Conservation (phyloP, 306 rosid species). For the Benincasa hispida region DNA sequence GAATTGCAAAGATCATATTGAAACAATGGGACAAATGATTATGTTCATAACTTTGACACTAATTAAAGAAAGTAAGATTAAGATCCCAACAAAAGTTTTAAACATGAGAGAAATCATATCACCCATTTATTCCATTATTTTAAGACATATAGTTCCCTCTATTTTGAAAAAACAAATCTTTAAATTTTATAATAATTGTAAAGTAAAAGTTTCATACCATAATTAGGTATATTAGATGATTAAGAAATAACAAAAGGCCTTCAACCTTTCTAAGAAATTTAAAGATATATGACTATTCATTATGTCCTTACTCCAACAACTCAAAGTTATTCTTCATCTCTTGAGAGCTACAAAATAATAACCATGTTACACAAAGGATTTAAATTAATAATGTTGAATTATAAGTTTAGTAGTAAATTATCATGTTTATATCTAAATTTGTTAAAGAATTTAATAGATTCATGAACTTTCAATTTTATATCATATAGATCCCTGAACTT, state of each 20-base stretch:
- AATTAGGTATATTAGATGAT: background rate
- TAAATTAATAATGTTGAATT: too few species aligned
- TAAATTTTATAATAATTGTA: background rate
- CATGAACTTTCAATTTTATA: too few species aligned
- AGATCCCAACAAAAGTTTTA: slow-evolving; percentile 1
- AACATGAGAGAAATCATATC: background rate
- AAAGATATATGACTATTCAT: background rate
- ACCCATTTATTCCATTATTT: background rate
- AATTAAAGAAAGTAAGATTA: background rate
- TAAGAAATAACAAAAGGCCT: background rate
- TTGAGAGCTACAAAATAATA: background rate
- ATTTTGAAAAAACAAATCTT: background rate
- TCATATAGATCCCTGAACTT: too few species aligned
- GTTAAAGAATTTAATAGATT: too few species aligned
- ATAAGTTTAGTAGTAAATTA: too few species aligned
- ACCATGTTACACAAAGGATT: background rate
- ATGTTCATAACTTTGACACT: background rate
- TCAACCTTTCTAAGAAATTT: background rate
- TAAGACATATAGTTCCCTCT: background rate
- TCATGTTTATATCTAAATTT: too few species aligned
- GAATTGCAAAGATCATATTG: background rate
- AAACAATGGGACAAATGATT: slow-evolving; percentile 5
- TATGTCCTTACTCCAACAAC: background rate
- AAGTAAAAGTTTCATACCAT: background rate
- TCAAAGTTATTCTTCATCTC: background rate